phyloP scores from a whole-genome alignment of 73 alveolate genomes.

The Blepharisma japonicum region DNA sequence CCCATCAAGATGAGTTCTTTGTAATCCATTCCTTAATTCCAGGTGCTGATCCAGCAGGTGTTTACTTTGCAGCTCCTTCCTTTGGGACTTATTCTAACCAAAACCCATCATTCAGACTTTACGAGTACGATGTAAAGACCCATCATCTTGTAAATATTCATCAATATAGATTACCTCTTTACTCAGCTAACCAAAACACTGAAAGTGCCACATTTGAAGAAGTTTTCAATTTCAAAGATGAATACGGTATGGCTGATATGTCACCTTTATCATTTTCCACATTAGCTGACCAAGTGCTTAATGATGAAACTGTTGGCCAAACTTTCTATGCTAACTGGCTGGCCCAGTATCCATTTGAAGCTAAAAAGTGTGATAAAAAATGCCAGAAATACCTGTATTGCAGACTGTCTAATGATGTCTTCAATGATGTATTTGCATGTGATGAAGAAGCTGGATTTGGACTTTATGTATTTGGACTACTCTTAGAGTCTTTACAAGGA shows the following conservation, averaged over 20 bases:
- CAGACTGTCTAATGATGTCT: too few relatives aligned
- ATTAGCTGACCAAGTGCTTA: background rate
- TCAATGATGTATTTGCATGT: too few relatives aligned
- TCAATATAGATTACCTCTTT: constrained; percentile 79
- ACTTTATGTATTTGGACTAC: too few relatives aligned
- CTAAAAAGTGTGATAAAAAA: too few relatives aligned
- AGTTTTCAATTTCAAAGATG: background rate
- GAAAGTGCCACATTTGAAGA: background rate
- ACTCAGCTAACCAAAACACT: background rate
- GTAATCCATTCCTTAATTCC: constrained; percentile 61
- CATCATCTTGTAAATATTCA: constrained; percentile 61
- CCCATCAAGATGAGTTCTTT: constrained; percentile 73
- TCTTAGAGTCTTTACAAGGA: too few relatives aligned
- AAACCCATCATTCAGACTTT: constrained; percentile 84
- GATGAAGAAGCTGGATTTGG: too few relatives aligned
- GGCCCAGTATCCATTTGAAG: too few relatives aligned
- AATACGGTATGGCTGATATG: constrained; percentile 14
- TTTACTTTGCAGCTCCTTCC: constrained; percentile 71
- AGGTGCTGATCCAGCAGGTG: constrained; percentile 53
- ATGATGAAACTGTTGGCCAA: too few relatives aligned
- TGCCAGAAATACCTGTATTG: too few relatives aligned
- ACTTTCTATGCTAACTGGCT: too few relatives aligned
- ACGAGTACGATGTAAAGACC: constrained; percentile 58
- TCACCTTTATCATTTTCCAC: background rate
- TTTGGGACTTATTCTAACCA: constrained; percentile 72